Base-by-base conservation (phyloP, 164 flowering plant species). In the Warburgia ugandensis region DNA sequence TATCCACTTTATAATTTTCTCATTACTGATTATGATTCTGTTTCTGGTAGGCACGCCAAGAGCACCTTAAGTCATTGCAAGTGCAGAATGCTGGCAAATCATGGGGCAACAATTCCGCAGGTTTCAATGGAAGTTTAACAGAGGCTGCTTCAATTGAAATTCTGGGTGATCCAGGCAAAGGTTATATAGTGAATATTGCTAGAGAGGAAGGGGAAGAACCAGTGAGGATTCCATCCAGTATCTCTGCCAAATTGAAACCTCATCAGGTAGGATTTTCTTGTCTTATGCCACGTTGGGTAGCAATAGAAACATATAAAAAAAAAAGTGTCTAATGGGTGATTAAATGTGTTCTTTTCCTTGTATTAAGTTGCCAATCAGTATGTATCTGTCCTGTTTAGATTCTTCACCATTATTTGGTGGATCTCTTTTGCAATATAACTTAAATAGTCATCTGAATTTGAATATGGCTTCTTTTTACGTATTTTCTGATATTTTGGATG, bases 181-280 rank as follows among this genome's bases (percentile, higher is more conserved):
- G 99, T 51, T 89, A 77, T 64, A 82, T 94, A 43, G 84, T 88
- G 56, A 94, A 94, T 72, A 97, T 89, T 67, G 95, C 77, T 54
- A 73, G 99, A 61, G 97, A 94, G 60, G 79, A 73, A 51, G 83
- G 83, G 52, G 99, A 94, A 70, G 95, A 74, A 29, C 79, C 86
- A 55, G 94, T 94, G 48, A 82, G 92, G 64, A 74, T 89, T 62
- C 90, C 94, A 43, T 70, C 94, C 5, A 86, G 97, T 69, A 79
- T 94, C 55, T 94, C 97, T 1, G 63, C 72, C n/a, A 86, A 84
- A 68, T 53, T 94, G 66, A 94, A 94, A 67, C 70, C 68, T 29
- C 99, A 94, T 71, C 97, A 94, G 97, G 99, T 88, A 58, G n/a
- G n/a, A n/a, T n/a, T n/a, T n/a, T n/a, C n/a, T n/a, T n/a, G n/a